Base-by-base conservation (phyloP, 495 filamentous ascomycete genomes). In the Aspergillus taichungensis region DNA sequence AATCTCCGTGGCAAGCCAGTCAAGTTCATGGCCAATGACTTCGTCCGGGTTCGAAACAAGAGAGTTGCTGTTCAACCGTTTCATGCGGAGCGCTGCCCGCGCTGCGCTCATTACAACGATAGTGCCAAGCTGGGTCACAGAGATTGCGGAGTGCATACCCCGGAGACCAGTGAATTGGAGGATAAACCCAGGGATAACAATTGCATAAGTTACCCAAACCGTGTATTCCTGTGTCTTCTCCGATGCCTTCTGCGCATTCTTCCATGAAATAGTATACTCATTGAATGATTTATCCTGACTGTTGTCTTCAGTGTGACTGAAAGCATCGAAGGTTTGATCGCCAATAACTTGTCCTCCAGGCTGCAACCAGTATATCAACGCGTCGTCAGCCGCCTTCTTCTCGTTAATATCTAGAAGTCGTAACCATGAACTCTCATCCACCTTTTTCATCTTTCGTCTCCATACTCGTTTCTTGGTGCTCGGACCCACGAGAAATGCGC, bases 241-340 rank as follows among this genome's bases (percentile, higher is more conserved):
- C 14, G 11, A 14, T 30, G 13, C 27, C 24, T 40, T 39, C 30
- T 9, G 13, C 14, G 6, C 10, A 28, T 43, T 39, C 29, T 38
- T 46, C 33, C 12, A 46, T 2, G 49, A 51, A 18, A 32, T 35
- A 9, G 30, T 43, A 14, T 51, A 51, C 10, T 46, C 41, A n/a
- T n/a, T n/a, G n/a, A n/a, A n/a, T n/a, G n/a, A n/a, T n/a, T n/a
- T n/a, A 13, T 43, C 7, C 0, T 46, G 37, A 2, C 5, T 8
- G 2, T 43, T 33, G 1, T 43, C 34, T 34, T 40, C 47, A 24
- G 33, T 44, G 10, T 49, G 37, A 7, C 13, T 14, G 34, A 51
- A 51, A 7, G 49, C 39, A 13, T 51, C 39, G 24, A 51, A 51
- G 11, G 39, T 43, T 34, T 51, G 43, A 31, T 51, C 49, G 1